phyloP scores from a whole-genome alignment of 2,329 filamentous ascomycete genomes.

The Scedosporium aurantiacum region DNA sequence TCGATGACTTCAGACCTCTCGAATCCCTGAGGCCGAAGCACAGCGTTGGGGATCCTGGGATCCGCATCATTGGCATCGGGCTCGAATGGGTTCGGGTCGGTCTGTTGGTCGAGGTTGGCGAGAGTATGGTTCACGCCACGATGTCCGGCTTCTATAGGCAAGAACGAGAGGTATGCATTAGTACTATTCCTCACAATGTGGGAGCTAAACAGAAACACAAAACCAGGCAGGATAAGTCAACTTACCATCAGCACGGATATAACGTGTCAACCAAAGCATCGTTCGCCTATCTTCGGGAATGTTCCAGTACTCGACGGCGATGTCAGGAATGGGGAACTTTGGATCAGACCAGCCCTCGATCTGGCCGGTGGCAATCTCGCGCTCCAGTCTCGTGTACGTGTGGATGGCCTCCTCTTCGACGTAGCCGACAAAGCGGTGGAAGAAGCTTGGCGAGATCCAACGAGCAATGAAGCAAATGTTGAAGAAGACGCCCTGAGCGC shows the following conservation, averaged over 20 bases:
- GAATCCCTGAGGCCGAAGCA: constrained; percentile 60
- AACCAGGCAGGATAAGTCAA: neutral
- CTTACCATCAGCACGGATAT: constrained; percentile 63
- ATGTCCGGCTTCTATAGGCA: constrained; percentile 60
- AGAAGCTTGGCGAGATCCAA: constrained; percentile 73
- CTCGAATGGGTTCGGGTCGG: constrained; percentile 88
- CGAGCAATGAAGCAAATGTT: constrained; percentile 87
- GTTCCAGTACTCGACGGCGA: constrained; percentile 83
- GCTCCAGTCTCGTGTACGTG: constrained; percentile 83
- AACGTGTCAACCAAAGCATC: constrained; percentile 79
- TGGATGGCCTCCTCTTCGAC: constrained; percentile 95
- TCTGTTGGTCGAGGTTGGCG: constrained; percentile 71
- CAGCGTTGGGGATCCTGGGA: constrained; percentile 53
- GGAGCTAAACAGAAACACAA: neutral
- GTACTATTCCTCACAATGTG: no score
- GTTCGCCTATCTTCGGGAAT: constrained; percentile 76
- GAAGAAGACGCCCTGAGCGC: constrained; percentile 92
- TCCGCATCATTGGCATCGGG: constrained; percentile 64
- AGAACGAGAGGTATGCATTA: neutral
- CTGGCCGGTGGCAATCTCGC: constrained; percentile 75
- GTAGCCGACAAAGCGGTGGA: constrained; percentile 92
- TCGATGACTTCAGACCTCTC: constrained; percentile 72
- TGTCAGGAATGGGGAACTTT: constrained; percentile 68
- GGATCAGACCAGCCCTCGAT: constrained; percentile 67
- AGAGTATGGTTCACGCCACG: constrained; percentile 94